Evolutionary conservation across 129 eudicot genomes (phyloP), one percentile per base, ranked within the genome.

Genomic region (Flaveria bidentis): DNA sequence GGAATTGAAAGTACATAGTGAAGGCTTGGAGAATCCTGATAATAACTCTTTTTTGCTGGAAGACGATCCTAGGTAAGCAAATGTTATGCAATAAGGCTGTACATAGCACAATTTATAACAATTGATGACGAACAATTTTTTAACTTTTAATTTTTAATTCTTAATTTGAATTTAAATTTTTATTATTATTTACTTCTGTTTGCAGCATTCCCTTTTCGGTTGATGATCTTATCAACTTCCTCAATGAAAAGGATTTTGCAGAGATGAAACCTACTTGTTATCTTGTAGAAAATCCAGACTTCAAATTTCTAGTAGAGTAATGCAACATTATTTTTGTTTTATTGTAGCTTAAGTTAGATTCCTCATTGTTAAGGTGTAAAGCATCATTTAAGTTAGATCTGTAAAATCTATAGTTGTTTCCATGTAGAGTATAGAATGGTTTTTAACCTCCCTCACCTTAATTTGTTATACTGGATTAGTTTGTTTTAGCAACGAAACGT

Each of bases 181-280:
- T 66, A 41, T 30, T 36, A 1, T 11, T 52, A 64, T 25, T 44
- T 30, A 55, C 23, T 42, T 41, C 17, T 72, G 39, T 72, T 66
- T 73, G 90, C 95, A 91, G 95, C 87, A 85, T 88, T 49, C 92
- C 97, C 22, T 83, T 88, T 84, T 82, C 94, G 0, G 84, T 84
- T 26, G 97, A 91, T n/a, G 94, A 86, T 20, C 82, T 91, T 73
- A 64, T 80, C 71, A 50, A 60, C 73, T 82, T 83, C 28, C 58
- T 82, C 14, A 56, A 85, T n/a, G 88, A 75, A 52, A 78, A 72
- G 55, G 93, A 91, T 78, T 91, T 91, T 73, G 81, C 82, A 18
- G 93, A 86, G 42, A 89, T 91, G 49, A 84, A 82, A 84, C 88
- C 91, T 30, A 86, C 91, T n/a, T 74, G 80, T 23, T 75, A 81